Percentiles rank a stretch among this genome's conserved stretches.
Evolutionary conservation across 805 yeast genomes (phyloP).

Genomic region (Clavispora asparagi): DNA sequence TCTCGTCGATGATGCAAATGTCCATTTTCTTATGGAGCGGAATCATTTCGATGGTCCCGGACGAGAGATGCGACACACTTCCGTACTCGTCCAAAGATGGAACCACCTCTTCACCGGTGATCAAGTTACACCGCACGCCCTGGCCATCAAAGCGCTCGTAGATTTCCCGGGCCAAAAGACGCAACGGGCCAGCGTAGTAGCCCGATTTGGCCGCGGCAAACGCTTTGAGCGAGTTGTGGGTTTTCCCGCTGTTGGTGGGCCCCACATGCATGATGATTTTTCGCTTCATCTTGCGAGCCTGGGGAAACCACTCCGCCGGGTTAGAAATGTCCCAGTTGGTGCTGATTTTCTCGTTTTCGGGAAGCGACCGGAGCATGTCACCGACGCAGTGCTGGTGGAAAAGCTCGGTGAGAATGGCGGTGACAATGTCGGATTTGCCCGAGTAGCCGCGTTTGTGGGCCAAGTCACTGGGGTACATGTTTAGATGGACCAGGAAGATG

Average conservation of each 20-base stretch:
- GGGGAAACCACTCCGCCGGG: conserved; percentile 69
- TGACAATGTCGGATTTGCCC: conserved; percentile 15
- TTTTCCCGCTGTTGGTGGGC: conserved; percentile 96
- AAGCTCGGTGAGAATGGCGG: conserved; percentile 18
- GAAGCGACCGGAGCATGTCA: neutral
- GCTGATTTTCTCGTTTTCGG: neutral
- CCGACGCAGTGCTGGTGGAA: conserved; percentile 20
- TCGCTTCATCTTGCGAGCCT: conserved; percentile 73
- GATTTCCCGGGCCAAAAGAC: conserved; percentile 87
- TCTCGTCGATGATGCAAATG: conserved; percentile 89
- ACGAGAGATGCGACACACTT: conserved; percentile 64
- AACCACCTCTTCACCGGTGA: conserved; percentile 94
- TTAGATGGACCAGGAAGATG: conserved; percentile 4
- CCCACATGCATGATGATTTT: conserved; percentile 91
- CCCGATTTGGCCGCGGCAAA: conserved; percentile 67
- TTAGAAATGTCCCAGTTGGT: conserved; percentile 16
- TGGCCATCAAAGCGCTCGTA: conserved; percentile 72
- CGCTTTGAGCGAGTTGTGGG: conserved; percentile 72
- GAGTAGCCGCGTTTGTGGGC: neutral
- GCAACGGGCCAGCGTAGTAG: conserved; percentile 89
- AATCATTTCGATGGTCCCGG: conserved; percentile 94
- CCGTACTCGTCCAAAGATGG: conserved; percentile 67
- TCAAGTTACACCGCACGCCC: conserved; percentile 68
- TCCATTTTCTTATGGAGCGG: conserved; percentile 67
- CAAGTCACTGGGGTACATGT: conserved; percentile 2